Conservation (phyloP, 225 moss, liverwort and hornwort genomes). For the Marchantia paleacea region DNA sequence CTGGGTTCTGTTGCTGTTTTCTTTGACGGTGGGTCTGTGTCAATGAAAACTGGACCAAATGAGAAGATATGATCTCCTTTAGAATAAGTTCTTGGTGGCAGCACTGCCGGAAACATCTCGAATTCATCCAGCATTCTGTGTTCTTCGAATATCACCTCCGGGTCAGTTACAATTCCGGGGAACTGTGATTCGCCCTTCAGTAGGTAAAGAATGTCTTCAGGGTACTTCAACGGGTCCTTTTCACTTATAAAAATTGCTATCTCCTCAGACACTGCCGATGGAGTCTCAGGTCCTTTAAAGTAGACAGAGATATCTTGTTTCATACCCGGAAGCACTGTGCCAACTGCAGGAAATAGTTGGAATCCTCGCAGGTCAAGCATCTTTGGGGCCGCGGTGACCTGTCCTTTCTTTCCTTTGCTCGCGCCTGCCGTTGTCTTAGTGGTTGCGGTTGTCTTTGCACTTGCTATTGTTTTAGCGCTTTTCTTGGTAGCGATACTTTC, state of each 20-base stretch:
- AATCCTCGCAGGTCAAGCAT: constrained; percentile 70
- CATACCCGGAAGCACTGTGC: constrained; percentile 55
- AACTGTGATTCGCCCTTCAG: constrained; percentile 70
- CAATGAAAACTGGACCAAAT: constrained; percentile 79
- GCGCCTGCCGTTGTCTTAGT: constrained; percentile 36
- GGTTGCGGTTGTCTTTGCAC: constrained; percentile 46
- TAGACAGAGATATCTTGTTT: constrained; percentile 52
- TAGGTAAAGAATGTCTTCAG: constrained; percentile 61
- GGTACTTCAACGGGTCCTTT: constrained; percentile 64
- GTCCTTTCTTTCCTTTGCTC: constrained; percentile 47
- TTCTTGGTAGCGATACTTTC: constrained; percentile 49
- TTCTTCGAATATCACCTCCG: constrained; percentile 88
- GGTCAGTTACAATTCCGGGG: constrained; percentile 56
- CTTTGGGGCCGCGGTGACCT: constrained; percentile 31
- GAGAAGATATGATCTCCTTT: constrained; percentile 67
- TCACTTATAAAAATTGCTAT: constrained; percentile 64
- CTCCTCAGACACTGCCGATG: constrained; percentile 52
- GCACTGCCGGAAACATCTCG: constrained; percentile 37
- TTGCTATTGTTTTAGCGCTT: constrained; percentile 51
- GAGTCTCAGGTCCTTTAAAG: constrained; percentile 56
- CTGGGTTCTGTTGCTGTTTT: constrained; percentile 28
- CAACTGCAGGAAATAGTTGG: constrained; percentile 56
- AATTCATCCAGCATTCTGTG: constrained; percentile 61
- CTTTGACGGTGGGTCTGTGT: constrained; percentile 46
- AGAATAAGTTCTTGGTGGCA: constrained; percentile 67